A percentile compares a stretch with the other conserved stretches of the same genome.
Evolutionary conservation across 805 yeast species (phyloP).

Genomic region (Priceomyces melissophilus): DNA sequence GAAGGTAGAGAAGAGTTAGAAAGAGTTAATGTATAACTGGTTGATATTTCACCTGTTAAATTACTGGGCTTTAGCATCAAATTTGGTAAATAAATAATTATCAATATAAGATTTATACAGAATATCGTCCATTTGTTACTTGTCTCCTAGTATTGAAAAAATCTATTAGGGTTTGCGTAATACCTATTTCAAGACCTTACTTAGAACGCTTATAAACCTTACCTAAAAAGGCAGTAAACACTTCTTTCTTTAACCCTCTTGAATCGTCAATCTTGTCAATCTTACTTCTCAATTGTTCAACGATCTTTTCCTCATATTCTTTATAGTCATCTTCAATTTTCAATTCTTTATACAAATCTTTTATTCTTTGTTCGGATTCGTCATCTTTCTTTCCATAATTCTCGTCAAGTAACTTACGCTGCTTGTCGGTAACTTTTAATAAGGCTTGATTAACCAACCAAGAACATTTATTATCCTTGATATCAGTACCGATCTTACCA

Average conservation of each 20-base stretch:
- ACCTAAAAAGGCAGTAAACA: slow-evolving; percentile 77
- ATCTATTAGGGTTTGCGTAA: neutral
- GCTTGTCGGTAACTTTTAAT: slow-evolving; percentile 70
- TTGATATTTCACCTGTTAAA: too few relatives aligned
- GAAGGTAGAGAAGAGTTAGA: slow-evolving; percentile 95
- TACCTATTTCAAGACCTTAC: slow-evolving; percentile 28
- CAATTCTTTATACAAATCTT: slow-evolving; percentile 69
- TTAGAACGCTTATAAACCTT: slow-evolving; percentile 94
- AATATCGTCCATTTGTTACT: neutral
- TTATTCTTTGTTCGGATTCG: slow-evolving; percentile 63
- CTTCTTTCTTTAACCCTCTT: slow-evolving; percentile 88
- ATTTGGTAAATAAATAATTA: too few relatives aligned
- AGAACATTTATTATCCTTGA: slow-evolving; percentile 96
- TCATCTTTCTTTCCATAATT: slow-evolving; percentile 87
- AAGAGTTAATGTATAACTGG: slow-evolving; percentile 46
- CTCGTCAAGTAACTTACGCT: slow-evolving; percentile 75
- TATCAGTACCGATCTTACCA: slow-evolving; percentile 98
- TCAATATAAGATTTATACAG: too few relatives aligned
- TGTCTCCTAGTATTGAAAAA: neutral
- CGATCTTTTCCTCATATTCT: slow-evolving; percentile 79
- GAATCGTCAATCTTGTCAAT: slow-evolving; percentile 80
- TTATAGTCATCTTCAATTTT: slow-evolving; percentile 67
- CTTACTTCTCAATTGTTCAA: slow-evolving; percentile 55
- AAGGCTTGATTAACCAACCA: slow-evolving; percentile 96
- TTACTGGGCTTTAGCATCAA: too few relatives aligned